Conservation (phyloP, 2,329 filamentous ascomycete genomes). For the Diaporthe ilicicola region DNA sequence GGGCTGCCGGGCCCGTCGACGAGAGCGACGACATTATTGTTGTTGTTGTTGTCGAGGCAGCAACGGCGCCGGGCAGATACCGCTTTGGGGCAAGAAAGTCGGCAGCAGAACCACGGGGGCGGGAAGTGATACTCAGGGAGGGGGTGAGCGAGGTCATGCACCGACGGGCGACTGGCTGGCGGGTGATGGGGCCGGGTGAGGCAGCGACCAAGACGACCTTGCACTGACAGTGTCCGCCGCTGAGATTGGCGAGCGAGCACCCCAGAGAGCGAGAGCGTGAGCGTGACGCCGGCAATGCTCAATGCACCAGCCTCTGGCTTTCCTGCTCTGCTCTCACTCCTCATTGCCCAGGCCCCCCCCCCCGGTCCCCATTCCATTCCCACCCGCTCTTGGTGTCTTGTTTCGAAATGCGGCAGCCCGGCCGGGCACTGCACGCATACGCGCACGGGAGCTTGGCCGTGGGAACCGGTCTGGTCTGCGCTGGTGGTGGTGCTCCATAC, state of each 20-base stretch:
- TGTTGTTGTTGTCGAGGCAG: conserved; percentile 13
- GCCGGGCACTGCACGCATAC: not conserved
- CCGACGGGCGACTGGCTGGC: not conserved
- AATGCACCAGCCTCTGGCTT: conserved; percentile 17
- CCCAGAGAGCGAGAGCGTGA: conserved; percentile 10
- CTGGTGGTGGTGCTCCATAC: conserved; percentile 6
- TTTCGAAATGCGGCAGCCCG: conserved; percentile 24
- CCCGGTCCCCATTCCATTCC: not conserved
- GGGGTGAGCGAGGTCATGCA: not conserved
- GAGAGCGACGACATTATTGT: conserved; percentile 10
- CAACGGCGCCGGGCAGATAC: not conserved
- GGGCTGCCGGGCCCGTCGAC: not conserved
- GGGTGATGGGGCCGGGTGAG: conserved; percentile 11
- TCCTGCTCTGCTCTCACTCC: not conserved
- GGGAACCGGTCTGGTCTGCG: conserved; percentile 7
- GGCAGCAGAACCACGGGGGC: conserved; percentile 23
- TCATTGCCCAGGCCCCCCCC: not conserved
- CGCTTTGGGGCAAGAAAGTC: conserved; percentile 21
- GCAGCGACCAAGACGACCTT: not conserved
- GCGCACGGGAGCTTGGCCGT: conserved; percentile 29
- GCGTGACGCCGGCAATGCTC: conserved; percentile 30
- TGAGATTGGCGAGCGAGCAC: conserved; percentile 33
- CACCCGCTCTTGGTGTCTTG: conserved; percentile 6
- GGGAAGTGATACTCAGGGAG: conserved; percentile 8
- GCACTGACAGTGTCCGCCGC: conserved; percentile 15